Evolutionary conservation across 2,329 filamentous ascomycete species (phyloP).

Genomic region (Nemania sp.): DNA sequence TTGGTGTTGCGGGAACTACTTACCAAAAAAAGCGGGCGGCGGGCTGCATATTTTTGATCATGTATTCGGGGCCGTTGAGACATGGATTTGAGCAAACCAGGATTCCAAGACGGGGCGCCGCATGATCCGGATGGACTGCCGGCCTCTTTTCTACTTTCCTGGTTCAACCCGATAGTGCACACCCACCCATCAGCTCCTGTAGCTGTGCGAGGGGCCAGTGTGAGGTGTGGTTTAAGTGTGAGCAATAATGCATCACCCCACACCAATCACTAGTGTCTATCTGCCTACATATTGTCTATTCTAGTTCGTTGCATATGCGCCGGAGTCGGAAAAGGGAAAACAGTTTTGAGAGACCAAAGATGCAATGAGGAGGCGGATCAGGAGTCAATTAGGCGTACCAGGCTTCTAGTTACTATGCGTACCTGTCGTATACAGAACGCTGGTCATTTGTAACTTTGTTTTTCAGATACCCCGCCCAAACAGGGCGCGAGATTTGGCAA

Average conservation of each 20-base stretch:
- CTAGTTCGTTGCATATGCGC: too few species aligned
- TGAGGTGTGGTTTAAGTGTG: too few species aligned
- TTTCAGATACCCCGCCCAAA: neutral
- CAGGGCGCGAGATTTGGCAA: neutral
- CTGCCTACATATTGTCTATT: conserved; percentile 25
- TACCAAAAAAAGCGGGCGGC: conserved; percentile 25
- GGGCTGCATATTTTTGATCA: conserved; percentile 32
- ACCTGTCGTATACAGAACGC: conserved; percentile 8
- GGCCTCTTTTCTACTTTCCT: conserved; percentile 6
- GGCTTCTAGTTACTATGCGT: neutral
- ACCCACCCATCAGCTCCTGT: conserved; percentile 10
- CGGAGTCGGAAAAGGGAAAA: conserved; percentile 5
- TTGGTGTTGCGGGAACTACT: conserved; percentile 25
- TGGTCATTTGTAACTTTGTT: conserved; percentile 4
- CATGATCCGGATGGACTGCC: conserved; percentile 29
- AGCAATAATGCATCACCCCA: too few species aligned
- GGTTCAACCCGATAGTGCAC: neutral
- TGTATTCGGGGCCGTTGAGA: conserved; percentile 32
- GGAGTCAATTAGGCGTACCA: conserved; percentile 4
- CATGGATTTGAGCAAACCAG: conserved; percentile 5
- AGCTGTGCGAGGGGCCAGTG: conserved; percentile 25
- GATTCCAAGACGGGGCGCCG: conserved; percentile 28
- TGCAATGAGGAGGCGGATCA: neutral
- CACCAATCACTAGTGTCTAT: conserved; percentile 35
- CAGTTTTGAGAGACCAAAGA: conserved; percentile 6